Evolutionary conservation across 768 basidiomycete genomes (phyloP).

Genomic region (Russula emetica): DNA sequence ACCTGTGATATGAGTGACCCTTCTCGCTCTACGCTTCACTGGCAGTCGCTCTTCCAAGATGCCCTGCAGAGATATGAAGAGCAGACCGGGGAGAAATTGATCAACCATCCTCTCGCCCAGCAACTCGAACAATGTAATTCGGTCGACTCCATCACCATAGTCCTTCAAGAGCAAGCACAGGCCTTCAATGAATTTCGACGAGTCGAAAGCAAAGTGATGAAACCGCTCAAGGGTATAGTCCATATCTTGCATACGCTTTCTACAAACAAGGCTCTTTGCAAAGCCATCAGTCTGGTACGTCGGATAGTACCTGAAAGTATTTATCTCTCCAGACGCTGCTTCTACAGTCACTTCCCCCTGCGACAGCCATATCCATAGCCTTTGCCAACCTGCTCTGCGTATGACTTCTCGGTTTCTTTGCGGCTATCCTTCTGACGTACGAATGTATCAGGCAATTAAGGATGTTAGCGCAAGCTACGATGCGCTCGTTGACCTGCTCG

Average conservation of each 20-base stretch:
- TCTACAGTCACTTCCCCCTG: neutral
- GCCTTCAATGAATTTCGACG: neutral
- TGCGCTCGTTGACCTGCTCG: neutral
- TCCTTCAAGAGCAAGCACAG: neutral
- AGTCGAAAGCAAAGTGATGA: neutral
- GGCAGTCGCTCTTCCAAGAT: neutral
- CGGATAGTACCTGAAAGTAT: neutral
- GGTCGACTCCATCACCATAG: neutral
- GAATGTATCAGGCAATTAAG: neutral
- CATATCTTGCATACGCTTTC: neutral
- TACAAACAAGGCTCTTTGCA: too few relatives aligned
- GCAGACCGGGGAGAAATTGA: neutral
- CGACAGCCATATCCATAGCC: neutral
- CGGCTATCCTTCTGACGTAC: neutral
- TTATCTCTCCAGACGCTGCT: neutral
- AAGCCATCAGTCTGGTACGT: neutral
- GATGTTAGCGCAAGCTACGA: neutral
- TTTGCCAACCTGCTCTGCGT: neutral
- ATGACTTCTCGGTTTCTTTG: too few relatives aligned
- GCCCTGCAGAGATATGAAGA: neutral
- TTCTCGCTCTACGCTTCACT: neutral
- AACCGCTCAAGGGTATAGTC: neutral
- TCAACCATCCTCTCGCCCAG: neutral
- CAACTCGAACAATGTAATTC: neutral
- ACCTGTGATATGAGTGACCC: neutral